A percentile compares a stretch with the other conserved stretches of the same genome.
Conservation (phyloP, 768 basidiomycete genomes). For the Termitomyces titanicus region DNA sequence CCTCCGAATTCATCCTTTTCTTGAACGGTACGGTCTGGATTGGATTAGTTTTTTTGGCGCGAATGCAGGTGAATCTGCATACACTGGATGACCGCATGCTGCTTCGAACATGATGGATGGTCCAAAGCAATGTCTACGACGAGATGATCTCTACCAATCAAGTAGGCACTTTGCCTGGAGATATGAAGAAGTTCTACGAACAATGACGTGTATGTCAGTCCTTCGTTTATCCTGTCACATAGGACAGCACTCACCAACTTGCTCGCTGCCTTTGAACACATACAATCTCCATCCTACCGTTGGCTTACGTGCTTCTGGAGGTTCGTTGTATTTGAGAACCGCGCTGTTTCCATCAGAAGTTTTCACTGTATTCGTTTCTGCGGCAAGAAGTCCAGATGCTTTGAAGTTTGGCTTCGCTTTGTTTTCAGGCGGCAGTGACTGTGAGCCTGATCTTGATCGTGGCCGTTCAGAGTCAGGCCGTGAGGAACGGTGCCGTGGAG, state of each 20-base stretch:
- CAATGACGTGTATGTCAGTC: neutral
- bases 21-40: conserved; percentile 72
- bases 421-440: conserved; percentile 43
- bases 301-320: conserved; percentile 95
- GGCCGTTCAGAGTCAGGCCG: conserved; percentile 31
- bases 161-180: conserved; percentile 90
- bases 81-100: conserved; percentile 97
- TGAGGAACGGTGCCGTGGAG: conserved; percentile 47
- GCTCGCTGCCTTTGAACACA: conserved; percentile 94
- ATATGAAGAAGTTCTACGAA: conserved; percentile 83
- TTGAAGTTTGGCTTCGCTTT: conserved; percentile 89
- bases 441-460: conserved; percentile 34
- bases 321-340: conserved; percentile 96
- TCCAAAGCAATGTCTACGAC: conserved; percentile 88
- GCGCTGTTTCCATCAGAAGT: conserved; percentile 72
- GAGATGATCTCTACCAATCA: conserved; percentile 84
- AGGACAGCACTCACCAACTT: conserved; percentile 64
- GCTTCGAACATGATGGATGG: conserved; percentile 97
- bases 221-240: neutral
- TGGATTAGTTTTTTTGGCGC: conserved; percentile 6
- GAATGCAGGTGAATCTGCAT: conserved; percentile 20
- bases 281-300: conserved; percentile 89
- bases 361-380: conserved; percentile 90
- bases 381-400: conserved; percentile 87
- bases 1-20: conserved; percentile 87